Base-by-base conservation (phyloP, 306 rosid species). In the Benincasa hispida region DNA sequence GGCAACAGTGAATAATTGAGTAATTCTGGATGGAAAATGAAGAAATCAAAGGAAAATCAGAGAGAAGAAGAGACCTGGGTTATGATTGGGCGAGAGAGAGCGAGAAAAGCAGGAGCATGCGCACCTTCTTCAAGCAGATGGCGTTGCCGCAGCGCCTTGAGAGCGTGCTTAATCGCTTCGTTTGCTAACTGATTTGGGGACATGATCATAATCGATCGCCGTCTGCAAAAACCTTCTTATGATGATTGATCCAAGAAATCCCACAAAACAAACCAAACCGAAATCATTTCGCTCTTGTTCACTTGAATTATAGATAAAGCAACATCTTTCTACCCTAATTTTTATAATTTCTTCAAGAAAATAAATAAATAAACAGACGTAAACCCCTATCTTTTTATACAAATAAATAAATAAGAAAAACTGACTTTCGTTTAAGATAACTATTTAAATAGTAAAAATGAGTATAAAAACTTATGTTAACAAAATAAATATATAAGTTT, bases 71-170 rank as follows among this genome's bases (percentile, higher is more conserved):
- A 67, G 42, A 87, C 93, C 98, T 89, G 97, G 67, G 87, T 84
- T 69, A 30, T 78, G 55, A 95, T 77, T 3, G 99, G 98, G 76
- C 85, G 83, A 18, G 91, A 87, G 58, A 95, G 92, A 48, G 99
- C 98, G 32, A 80, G 80, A 70, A 88, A 74, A 53, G 96, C 93
- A 2, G 98, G 98, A 83, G 87, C 87, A 86, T 95, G 99, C 80
- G 99, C 99, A 2, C 92, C 97, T 95, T 95, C 99, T 85, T 95
- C 99, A 14, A 84, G 75, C 80, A 92, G 86, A 88, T 95, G 99
- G 76, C 99, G 96, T 75, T 87, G 87, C 76, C 92, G 85, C 35
- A 92, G 88, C 76, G 98, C 85, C 85, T 84, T 90, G 82, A 92
- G 79, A 30, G 99, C 98, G 78, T 92, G 91, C 77, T 81, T 84